phyloP scores from a whole-genome alignment of 2,329 filamentous ascomycete species.

The Hymenoscyphus fructigenus region DNA sequence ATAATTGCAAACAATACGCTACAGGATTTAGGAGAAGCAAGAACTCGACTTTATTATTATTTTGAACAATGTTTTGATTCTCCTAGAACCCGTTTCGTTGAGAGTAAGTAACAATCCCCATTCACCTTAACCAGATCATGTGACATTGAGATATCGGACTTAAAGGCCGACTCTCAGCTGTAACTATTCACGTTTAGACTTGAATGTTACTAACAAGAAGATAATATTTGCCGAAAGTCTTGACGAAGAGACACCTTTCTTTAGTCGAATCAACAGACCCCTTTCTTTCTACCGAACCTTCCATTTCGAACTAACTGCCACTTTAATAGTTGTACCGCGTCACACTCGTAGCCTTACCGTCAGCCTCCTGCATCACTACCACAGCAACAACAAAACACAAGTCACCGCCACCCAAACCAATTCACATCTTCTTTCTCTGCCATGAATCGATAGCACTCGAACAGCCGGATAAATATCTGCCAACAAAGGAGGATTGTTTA shows the following conservation, averaged over 20 bases:
- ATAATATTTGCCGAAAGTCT: neutral
- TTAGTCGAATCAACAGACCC: neutral
- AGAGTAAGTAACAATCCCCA: too few species aligned
- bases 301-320: neutral
- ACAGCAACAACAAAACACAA: neutral
- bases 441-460: slow-evolving; percentile 3
- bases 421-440: neutral
- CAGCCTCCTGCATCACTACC: slow-evolving; percentile 10
- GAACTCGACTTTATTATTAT: too few species aligned
- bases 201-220: neutral
- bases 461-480: neutral
- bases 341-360: slow-evolving; percentile 10
- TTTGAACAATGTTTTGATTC: too few species aligned
- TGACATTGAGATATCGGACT: too few species aligned
- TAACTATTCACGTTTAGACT: neutral
- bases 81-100: too few species aligned
- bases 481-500: neutral
- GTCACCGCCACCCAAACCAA: neutral
- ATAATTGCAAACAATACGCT: too few species aligned
- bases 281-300: neutral
- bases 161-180: neutral
- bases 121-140: too few species aligned
- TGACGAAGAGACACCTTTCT: neutral
- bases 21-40: too few species aligned
- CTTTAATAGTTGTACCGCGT: slow-evolving; percentile 5